Evolutionary conservation across 495 filamentous ascomycete genomes (phyloP), one percentile per base, ranked within the genome.

Genomic region (Podospora didyma): DNA sequence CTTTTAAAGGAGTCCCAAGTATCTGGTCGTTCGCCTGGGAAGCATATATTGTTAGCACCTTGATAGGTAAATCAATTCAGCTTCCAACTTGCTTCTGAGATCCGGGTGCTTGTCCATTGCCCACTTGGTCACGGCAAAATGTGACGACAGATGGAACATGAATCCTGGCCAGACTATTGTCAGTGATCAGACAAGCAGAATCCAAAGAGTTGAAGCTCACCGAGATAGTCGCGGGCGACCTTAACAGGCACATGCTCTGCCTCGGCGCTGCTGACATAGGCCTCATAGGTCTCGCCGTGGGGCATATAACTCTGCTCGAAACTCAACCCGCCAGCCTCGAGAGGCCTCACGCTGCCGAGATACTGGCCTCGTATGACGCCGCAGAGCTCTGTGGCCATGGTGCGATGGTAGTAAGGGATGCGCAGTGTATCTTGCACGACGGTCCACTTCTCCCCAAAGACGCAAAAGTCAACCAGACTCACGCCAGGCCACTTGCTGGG

Each of bases 381-480:
- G 69, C 83, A 79, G 66, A 80, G 73, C 62, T 81, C 83, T 39
- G 82, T 85, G 81, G 89, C 89, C 54, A 63, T 66, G 53, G 81
- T 90, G 20, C 87, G 81, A 61, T 89, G 87, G 57, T 87, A 89
- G 79, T 85, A 89, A 0, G 87, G 86, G 14, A 86, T 83, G 11
- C 86, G 79, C 74, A 88, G 83, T 4, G 85, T 89, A 62, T 84
- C 76, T 61, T 85, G 80, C 0, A 72, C 73, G 11, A 87, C 86
- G 0, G 85, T 71, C 87, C 87, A 90, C 57, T 87, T 83, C 3
- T 86, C 85, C 21, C 86, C 85, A 69, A 89, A 90, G 46, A 89
- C 82, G 53, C 87, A 86, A 62, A 90, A 88, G 68, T 90, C 87
- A 0, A 85, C 85, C 42, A 89, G 73, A 16, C 86, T 84, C 3